Conservation (phyloP, 83 land plant species). For the Isoetes engelmannii region DNA sequence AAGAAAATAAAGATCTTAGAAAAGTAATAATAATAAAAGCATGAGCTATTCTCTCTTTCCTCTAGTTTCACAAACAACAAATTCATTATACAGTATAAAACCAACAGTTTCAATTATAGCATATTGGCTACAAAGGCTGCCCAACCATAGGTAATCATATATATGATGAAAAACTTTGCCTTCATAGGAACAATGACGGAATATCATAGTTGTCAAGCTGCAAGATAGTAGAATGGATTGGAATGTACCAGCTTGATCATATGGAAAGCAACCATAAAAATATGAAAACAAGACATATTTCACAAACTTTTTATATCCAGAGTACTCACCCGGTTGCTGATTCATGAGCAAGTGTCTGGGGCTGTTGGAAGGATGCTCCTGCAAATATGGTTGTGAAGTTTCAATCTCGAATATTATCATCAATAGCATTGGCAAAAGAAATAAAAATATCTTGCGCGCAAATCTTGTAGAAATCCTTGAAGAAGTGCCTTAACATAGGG, state of each 20-base stretch:
- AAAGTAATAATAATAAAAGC: slow-evolving; percentile 42
- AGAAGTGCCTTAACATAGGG: slow-evolving; percentile 42
- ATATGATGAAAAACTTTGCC: slow-evolving; percentile 89
- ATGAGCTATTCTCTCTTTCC: slow-evolving; percentile 71
- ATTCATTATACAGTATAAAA: slow-evolving; percentile 71
- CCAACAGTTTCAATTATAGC: slow-evolving; percentile 64
- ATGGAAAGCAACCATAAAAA: no score
- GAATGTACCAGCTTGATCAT: no score
- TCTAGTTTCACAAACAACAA: slow-evolving; percentile 80
- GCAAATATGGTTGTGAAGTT: slow-evolving; percentile 52
- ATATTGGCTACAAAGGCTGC: slow-evolving; percentile 82
- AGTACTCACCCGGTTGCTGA: slow-evolving; percentile 39
- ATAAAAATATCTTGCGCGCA: slow-evolving; percentile 45
- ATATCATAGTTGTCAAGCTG: slow-evolving; percentile 75
- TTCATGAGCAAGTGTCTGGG: slow-evolving; percentile 30
- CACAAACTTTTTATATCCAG: no score
- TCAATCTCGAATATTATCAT: slow-evolving; percentile 60
- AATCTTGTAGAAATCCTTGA: slow-evolving; percentile 67
- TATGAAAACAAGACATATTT: no score
- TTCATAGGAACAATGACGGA: slow-evolving; percentile 66
- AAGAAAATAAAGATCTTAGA: slow-evolving; percentile 78
- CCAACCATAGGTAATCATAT: slow-evolving; percentile 96
- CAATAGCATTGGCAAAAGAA: slow-evolving; percentile 47
- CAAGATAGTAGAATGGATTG: not conserved
- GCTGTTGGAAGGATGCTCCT: slow-evolving; percentile 56